Base-by-base conservation (phyloP, 805 yeast species). In the Cyberlindnera xishuangbannaensis region DNA sequence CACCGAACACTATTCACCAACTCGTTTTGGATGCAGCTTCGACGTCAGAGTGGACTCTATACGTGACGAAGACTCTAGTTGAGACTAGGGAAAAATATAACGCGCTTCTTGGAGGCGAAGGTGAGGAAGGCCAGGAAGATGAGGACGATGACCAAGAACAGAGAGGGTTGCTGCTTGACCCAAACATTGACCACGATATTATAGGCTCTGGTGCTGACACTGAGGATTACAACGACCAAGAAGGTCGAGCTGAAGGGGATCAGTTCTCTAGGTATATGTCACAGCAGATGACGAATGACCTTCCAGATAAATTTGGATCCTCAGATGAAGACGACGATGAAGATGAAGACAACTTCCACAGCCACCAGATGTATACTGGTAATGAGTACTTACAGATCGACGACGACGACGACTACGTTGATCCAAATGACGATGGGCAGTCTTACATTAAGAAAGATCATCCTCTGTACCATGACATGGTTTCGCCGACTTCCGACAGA, bases 41-140 rank as follows among this genome's bases (percentile, higher is more conserved):
- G 8, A 44, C 55, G 7, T 67, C 65, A 4, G 73, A 67, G 10
- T 88, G 97, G 97, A 76, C 75, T 33, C 69, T 75, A 29, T 92
- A 90, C 56, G 95, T 86, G 7, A 80, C 79, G 39, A 79, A 82
- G 39, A 80, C 86, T 1, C 65, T 92, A 41, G 83, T 82, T 41
- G 95, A 85, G 49, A 86, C 95, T 3, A 71, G 98, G 45, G 95
- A 87, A 55, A 88, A 87, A 61, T 92, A 92, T 59, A 92, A 90
- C 58, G 87, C 95, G 9, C 82, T 90, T 20, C 67, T 92, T 27
- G 98, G 98, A 15, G 94, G 90, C n/a, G 61, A 49, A 10, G 62
- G 40, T 11, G 58, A 57, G 21, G 58, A 51, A 20, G n/a, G n/a
- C n/a, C 65, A 59, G 18, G 56, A 61, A 14, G 53, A 54, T 24